Evolutionary conservation across 1,139 yeast genomes (phyloP).

Genomic region (Zhuliangozyma parablackwelliae): DNA sequence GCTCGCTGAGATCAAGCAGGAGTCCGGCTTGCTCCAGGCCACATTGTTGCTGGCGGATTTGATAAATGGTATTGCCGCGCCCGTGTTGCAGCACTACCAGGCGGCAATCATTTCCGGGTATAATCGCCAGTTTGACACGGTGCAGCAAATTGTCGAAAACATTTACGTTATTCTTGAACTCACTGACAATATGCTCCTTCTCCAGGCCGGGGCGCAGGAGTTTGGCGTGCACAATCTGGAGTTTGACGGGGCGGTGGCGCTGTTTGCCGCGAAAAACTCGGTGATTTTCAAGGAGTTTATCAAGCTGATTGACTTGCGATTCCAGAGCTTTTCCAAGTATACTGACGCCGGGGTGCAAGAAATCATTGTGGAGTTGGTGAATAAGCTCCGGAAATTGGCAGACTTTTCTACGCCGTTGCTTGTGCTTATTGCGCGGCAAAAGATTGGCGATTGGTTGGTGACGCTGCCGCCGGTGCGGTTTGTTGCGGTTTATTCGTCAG

Average conservation of each 20-base stretch:
- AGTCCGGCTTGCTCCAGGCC: conserved; percentile 34
- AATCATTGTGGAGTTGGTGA: conserved; percentile 60
- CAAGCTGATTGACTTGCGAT: conserved; percentile 49
- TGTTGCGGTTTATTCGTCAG: conserved; percentile 46
- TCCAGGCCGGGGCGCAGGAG: conserved; percentile 15
- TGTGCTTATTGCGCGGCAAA: conserved; percentile 46
- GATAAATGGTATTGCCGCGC: conserved; percentile 20
- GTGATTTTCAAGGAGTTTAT: conserved; percentile 56
- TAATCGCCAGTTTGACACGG: conserved; percentile 4
- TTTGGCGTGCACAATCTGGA: conserved; percentile 11
- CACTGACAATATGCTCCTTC: conserved; percentile 27
- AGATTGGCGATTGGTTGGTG: conserved; percentile 70
- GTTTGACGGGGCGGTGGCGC: conserved; percentile 12
- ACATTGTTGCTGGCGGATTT: conserved; percentile 14
- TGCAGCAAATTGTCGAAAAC: conserved; percentile 16
- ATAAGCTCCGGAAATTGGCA: conserved; percentile 59
- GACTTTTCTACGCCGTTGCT: conserved; percentile 57
- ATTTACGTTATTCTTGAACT: conserved; percentile 43
- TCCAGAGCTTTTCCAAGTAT: conserved; percentile 30
- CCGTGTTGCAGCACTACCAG: conserved; percentile 20
- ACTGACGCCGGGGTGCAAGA: conserved; percentile 66
- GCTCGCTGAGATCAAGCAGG: conserved; percentile 45
- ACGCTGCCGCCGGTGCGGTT: conserved; percentile 48
- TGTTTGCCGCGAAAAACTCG: conserved; percentile 19
- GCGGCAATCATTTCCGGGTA: conserved; percentile 2